These are phyloP conservation scores for Alternaria postmessia DNA, from an alignment of 2,329 filamentous ascomycete genomes.

Conservation along the genomic window DNA sequence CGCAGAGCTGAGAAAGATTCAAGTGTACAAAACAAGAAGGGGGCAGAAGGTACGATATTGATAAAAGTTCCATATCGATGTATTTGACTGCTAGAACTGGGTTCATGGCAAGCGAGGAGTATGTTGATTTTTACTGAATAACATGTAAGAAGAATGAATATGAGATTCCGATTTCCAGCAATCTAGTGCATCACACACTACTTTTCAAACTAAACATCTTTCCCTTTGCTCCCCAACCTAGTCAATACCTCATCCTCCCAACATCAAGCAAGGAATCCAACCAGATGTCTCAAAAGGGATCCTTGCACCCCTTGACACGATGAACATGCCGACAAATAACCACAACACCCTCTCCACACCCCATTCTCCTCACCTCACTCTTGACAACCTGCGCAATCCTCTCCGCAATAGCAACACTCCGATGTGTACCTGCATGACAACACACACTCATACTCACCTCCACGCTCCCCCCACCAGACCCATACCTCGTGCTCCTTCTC, in stretches of 20 bases:
- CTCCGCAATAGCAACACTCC: slow-evolving; percentile 44
- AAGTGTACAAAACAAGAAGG: slow-evolving; percentile 3
- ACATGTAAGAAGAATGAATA: slow-evolving; percentile 35
- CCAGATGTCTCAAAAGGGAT: slow-evolving; percentile 26
- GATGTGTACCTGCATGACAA: slow-evolving; percentile 41
- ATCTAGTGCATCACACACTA: slow-evolving; percentile 10
- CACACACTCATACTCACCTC: slow-evolving; percentile 30
- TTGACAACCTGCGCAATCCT: slow-evolving; percentile 33
- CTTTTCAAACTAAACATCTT: not conserved
- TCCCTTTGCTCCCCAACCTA: not conserved
- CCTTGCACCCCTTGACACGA: slow-evolving; percentile 31
- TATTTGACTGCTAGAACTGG: slow-evolving; percentile 10
- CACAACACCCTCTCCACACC: slow-evolving; percentile 23
- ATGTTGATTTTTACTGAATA: not conserved
- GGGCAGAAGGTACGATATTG: not conserved
- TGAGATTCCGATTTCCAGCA: slow-evolving; percentile 14
- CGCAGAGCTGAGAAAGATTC: not conserved
- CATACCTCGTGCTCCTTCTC: not conserved
- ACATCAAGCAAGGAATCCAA: not conserved
- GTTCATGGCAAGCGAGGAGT: slow-evolving; percentile 8
- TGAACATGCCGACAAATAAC: slow-evolving; percentile 40
- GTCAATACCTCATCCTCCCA: not conserved
- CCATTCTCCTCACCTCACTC: slow-evolving; percentile 20
- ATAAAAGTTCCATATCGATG: not conserved
- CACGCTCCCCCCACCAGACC: slow-evolving; percentile 11